Evolutionary conservation across 805 yeast genomes (phyloP).

Genomic region (Kuraishia floccosa): DNA sequence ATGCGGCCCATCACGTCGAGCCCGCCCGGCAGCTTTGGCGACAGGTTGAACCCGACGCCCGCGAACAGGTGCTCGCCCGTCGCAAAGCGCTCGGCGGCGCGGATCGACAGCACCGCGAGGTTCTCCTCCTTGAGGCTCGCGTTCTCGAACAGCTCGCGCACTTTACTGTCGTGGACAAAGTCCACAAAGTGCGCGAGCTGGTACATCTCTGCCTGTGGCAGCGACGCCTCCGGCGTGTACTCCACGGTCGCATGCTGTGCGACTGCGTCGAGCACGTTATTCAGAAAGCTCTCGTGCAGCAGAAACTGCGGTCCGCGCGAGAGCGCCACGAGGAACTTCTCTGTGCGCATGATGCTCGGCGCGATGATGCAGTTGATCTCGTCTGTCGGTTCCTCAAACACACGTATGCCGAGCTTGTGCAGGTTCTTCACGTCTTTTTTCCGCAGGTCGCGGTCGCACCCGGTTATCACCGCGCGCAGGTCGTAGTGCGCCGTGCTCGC

Average conservation of each 20-base stretch:
- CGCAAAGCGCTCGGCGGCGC: slow-evolving; percentile 6
- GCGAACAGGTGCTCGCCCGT: slow-evolving; percentile 34
- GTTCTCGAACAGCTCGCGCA: slow-evolving; percentile 19
- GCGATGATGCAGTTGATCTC: slow-evolving; percentile 49
- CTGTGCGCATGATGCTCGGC: slow-evolving; percentile 76
- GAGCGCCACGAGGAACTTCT: slow-evolving; percentile 68
- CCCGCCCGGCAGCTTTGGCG: slow-evolving; percentile 53
- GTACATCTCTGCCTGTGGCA: slow-evolving; percentile 15
- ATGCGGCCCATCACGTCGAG: slow-evolving; percentile 42
- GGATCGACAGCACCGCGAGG: slow-evolving; percentile 8
- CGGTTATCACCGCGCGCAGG: slow-evolving; percentile 47
- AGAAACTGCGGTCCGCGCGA: slow-evolving; percentile 42
- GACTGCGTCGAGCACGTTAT: slow-evolving; percentile 26
- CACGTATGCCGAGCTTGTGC: slow-evolving; percentile 43
- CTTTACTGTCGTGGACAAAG: slow-evolving; percentile 18
- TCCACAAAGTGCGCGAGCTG: slow-evolving; percentile 15
- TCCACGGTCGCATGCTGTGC: slow-evolving; percentile 13
- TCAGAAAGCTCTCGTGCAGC: slow-evolving; percentile 42
- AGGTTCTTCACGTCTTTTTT: slow-evolving; percentile 31
- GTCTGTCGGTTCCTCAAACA: slow-evolving; percentile 28
- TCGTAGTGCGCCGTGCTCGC: slow-evolving; percentile 18
- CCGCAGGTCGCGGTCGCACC: slow-evolving; percentile 41
- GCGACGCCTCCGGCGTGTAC: slow-evolving; percentile 1
- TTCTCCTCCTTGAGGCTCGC: slow-evolving; percentile 9
- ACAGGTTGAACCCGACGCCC: slow-evolving; percentile 39